Percentiles rank a stretch among this genome's conserved stretches.
These are phyloP conservation scores for Bombardia bombarda DNA, from an alignment of 495 filamentous ascomycete genomes.

Conservation along the genomic window DNA sequence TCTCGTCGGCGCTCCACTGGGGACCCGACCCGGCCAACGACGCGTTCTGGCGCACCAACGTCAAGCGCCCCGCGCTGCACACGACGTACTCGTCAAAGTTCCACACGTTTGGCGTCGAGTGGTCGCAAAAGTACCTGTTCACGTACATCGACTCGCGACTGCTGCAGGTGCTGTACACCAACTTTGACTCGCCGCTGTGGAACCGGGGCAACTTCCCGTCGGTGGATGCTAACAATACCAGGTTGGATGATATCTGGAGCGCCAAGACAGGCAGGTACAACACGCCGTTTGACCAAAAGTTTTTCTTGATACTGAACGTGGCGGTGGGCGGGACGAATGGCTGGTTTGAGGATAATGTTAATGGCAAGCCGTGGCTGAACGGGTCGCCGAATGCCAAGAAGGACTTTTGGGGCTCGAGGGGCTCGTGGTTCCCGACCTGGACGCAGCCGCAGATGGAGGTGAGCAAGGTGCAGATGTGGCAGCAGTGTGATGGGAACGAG, in stretches of 20 bases:
- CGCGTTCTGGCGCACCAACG: slow-evolving; percentile 70
- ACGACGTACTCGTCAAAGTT: slow-evolving; percentile 59
- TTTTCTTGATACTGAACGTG: slow-evolving; percentile 76
- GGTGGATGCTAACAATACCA: slow-evolving; percentile 60
- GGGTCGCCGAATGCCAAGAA: slow-evolving; percentile 50
- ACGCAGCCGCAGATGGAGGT: slow-evolving; percentile 59
- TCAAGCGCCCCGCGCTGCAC: slow-evolving; percentile 66
- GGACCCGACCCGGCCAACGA: slow-evolving; percentile 55
- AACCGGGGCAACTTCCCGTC: slow-evolving; percentile 64
- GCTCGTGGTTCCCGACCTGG: slow-evolving; percentile 73
- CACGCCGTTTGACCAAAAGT: slow-evolving; percentile 74
- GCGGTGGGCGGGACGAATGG: slow-evolving; percentile 79
- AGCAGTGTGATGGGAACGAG: slow-evolving; percentile 57
- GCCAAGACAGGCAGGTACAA: slow-evolving; percentile 50
- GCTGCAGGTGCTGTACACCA: slow-evolving; percentile 69
- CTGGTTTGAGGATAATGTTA: slow-evolving; percentile 67
- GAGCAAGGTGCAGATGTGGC: slow-evolving; percentile 71
- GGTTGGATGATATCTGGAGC: slow-evolving; percentile 59
- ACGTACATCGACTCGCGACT: slow-evolving; percentile 77
- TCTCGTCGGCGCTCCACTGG: slow-evolving; percentile 77
- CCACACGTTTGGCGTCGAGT: slow-evolving; percentile 76
- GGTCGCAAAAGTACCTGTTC: slow-evolving; percentile 82
- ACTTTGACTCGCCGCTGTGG: slow-evolving; percentile 69
- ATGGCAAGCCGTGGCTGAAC: slow-evolving; percentile 77
- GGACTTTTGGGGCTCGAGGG: slow-evolving; percentile 64